phyloP scores from a whole-genome alignment of 1,139 yeast genomes.

The Geotrichum europaeum region DNA sequence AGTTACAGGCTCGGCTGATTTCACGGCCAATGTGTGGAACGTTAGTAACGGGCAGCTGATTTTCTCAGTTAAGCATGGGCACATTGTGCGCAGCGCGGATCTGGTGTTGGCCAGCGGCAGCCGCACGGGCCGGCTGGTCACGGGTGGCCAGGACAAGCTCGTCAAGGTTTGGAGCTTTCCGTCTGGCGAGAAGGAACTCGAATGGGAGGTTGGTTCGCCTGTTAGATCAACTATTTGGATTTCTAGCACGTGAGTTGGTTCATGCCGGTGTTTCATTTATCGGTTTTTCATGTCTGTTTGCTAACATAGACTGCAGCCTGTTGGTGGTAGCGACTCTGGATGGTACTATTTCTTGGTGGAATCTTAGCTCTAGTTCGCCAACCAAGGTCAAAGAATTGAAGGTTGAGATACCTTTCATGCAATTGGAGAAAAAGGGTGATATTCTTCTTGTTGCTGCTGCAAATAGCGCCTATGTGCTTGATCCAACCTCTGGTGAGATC shows the following conservation, averaged over 20 bases:
- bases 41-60: slow-evolving; percentile 28
- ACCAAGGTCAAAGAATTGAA: slow-evolving; percentile 18
- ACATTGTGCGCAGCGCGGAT: slow-evolving; percentile 26
- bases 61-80: slow-evolving; percentile 30
- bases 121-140: slow-evolving; percentile 18
- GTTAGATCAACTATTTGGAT: slow-evolving; percentile 22
- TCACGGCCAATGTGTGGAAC: slow-evolving; percentile 36
- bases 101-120: not conserved
- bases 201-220: slow-evolving; percentile 24
- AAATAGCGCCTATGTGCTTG: slow-evolving; percentile 26
- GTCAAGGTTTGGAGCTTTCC: slow-evolving; percentile 26
- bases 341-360: slow-evolving; percentile 33
- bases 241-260: slow-evolving; percentile 10
- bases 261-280: not conserved
- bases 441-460: slow-evolving; percentile 22
- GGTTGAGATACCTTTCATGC: slow-evolving; percentile 30
- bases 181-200: slow-evolving; percentile 11
- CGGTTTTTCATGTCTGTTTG: not conserved
- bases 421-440: slow-evolving; percentile 26
- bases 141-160: slow-evolving; percentile 28
- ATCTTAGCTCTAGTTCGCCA: slow-evolving; percentile 21
- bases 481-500: slow-evolving; percentile 23
- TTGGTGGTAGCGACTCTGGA: slow-evolving; percentile 28
- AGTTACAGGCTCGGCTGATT: slow-evolving; percentile 37
- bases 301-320: slow-evolving; percentile 13